These are phyloP conservation scores for Rhizopogon sp. DNA, from an alignment of 768 basidiomycete species.

Conservation along the genomic window DNA sequence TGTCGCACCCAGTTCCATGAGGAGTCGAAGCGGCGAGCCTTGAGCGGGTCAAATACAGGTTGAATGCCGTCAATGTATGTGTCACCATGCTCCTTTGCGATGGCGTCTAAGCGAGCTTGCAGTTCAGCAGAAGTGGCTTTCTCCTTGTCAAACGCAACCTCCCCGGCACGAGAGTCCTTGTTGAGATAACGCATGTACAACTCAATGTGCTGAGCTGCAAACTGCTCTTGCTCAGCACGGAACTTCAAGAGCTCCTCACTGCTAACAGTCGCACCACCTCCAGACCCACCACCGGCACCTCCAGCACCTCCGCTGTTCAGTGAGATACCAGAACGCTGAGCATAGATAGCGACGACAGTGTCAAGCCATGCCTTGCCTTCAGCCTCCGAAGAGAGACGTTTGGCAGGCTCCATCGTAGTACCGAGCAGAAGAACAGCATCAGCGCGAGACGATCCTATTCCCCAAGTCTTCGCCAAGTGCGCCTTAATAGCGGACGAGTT, in stretches of 20 bases:
- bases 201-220: slow-evolving; percentile 90
- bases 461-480: slow-evolving; percentile 90
- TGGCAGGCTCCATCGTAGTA: slow-evolving; percentile 90
- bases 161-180: slow-evolving; percentile 89
- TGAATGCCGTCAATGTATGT: slow-evolving; percentile 91
- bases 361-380: slow-evolving; percentile 97
- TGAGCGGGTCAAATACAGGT: slow-evolving; percentile 90
- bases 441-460: slow-evolving; percentile 84
- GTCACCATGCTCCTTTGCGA: slow-evolving; percentile 90
- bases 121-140: slow-evolving; percentile 67
- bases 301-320: slow-evolving; percentile 64
- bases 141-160: slow-evolving; percentile 83
- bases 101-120: slow-evolving; percentile 84
- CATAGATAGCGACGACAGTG: slow-evolving; percentile 76
- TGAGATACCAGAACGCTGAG: slow-evolving; percentile 83
- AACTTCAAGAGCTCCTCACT: slow-evolving; percentile 98
- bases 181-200: slow-evolving; percentile 96
- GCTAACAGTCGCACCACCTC: slow-evolving; percentile 87
- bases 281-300: slow-evolving; percentile 52
- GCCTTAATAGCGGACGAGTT: slow-evolving; percentile 87
- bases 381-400: slow-evolving; percentile 84
- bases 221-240: slow-evolving; percentile 88
- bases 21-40: slow-evolving; percentile 97
- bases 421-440: slow-evolving; percentile 89
- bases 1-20: slow-evolving; percentile 99